A percentile compares a stretch with the other conserved stretches of the same genome.
phyloP scores from a whole-genome alignment of 768 basidiomycete genomes.

The Lactarius trivialis region DNA sequence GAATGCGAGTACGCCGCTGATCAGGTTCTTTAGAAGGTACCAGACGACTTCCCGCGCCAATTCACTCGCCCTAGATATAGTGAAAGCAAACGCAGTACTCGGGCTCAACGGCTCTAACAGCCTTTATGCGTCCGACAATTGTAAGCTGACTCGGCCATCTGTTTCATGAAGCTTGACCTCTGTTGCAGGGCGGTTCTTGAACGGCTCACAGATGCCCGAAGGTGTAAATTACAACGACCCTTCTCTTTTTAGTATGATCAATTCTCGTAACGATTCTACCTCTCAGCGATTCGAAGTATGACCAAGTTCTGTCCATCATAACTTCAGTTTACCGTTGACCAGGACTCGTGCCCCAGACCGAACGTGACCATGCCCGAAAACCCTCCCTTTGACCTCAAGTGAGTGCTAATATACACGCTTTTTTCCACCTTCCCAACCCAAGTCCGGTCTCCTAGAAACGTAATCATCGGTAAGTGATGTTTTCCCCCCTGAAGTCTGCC shows the following conservation, averaged over 20 bases:
- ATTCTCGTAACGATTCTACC: constrained; percentile 27
- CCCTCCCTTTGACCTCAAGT: constrained; percentile 18
- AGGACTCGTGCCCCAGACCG: constrained; percentile 33
- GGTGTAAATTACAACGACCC: constrained; percentile 30
- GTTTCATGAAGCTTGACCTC: not conserved
- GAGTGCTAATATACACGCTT: not conserved
- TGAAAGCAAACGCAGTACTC: constrained; percentile 44
- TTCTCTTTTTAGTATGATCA: constrained; percentile 26
- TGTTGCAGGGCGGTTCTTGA: constrained; percentile 28
- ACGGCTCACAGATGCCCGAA: constrained; percentile 27
- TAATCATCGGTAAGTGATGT: constrained; percentile 8
- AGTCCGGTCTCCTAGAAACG: not conserved
- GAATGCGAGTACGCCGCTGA: not conserved
- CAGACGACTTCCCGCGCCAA: constrained; percentile 48
- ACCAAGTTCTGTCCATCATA: not conserved
- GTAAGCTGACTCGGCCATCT: constrained; percentile 29
- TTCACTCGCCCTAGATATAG: constrained; percentile 52
- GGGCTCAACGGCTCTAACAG: constrained; percentile 32
- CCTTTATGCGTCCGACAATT: constrained; percentile 49
- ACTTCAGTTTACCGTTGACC: not conserved
- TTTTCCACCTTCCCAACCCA: not conserved
- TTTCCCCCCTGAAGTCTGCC: not conserved
- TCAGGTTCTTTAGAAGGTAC: constrained; percentile 41
- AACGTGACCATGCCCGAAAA: not conserved
- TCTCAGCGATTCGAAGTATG: constrained; percentile 32